Conservation (phyloP, 179 eudicot genomes). For the Drosera spatulata region DNA sequence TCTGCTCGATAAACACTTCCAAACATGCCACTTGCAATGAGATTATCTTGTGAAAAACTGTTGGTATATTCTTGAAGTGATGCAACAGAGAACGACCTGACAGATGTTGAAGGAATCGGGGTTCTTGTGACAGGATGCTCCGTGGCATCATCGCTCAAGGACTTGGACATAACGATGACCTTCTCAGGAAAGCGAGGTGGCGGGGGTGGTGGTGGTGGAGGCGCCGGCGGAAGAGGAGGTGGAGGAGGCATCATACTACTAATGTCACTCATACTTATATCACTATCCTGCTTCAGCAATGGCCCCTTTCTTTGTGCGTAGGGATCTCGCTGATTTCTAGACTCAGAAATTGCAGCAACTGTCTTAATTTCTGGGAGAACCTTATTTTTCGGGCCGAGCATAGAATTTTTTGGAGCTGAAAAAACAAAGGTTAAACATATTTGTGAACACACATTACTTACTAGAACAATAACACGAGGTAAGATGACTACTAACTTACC, state of each 20-base stretch:
- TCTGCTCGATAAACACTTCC: constrained; percentile 89
- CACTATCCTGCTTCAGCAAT: constrained; percentile 40
- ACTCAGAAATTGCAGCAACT: constrained; percentile 29
- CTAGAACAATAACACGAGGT: background rate
- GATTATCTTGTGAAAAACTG: constrained; percentile 94
- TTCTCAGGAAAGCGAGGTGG: constrained; percentile 36
- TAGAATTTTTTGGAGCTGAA: constrained; percentile 44
- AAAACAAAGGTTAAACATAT: background rate
- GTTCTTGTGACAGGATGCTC: constrained; percentile 22
- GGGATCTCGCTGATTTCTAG: constrained; percentile 27
- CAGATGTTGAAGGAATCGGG: constrained; percentile 47
- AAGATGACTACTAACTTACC: constrained; percentile 14
- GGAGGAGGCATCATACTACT: constrained; percentile 41
- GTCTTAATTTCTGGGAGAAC: constrained; percentile 33
- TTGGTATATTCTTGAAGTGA: constrained; percentile 89
- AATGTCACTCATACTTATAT: constrained; percentile 58
- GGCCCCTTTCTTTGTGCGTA: constrained; percentile 32
- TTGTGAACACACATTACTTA: too few relatives aligned
- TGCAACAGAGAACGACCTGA: constrained; percentile 73
- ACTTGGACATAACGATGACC: constrained; percentile 47
- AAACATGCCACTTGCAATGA: constrained; percentile 86
- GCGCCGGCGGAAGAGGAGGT: too few relatives aligned
- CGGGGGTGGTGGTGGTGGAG: constrained; percentile 1
- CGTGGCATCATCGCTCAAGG: constrained; percentile 26
- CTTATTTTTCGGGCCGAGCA: constrained; percentile 39